Base-by-base conservation (phyloP, 2,329 filamentous ascomycete species). In the Epichloe hybrida region DNA sequence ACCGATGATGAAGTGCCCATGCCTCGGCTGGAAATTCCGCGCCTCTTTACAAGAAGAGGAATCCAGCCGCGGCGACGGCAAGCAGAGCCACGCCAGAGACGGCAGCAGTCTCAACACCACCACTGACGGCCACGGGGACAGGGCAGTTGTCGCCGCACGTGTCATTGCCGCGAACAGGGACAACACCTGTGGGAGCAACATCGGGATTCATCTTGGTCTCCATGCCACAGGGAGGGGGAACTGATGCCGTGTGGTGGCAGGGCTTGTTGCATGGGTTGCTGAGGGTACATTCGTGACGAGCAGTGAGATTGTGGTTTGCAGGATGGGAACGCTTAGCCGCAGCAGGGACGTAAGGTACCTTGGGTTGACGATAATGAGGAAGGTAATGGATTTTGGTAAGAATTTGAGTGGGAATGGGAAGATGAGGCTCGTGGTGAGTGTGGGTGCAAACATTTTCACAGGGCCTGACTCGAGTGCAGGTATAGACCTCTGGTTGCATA, bases 1-100 rank as follows among this genome's bases (percentile, higher is more conserved):
- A 31, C 4, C 27, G 8, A 31, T 31, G 27, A 31, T 3, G 27
- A 9, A 8, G 4, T 31, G 27, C 27, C 27, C 8, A 31, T 9
- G 8, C 27, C 27, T 8, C 27, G 27, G 27, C 27, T 31, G 8
- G 27, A 31, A 31, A 9, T 11, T 8, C 8, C 27, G 27, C 27
- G 8, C 11, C 31, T 37, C 17, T 39, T 31, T 52, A 52, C 6
- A 52, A 13, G 20, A 52, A 31, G 34, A 50, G 23, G 37, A 46
- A 39, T 4, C 38, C 51, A 35, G 48, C 54, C n/a, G 50, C 27
- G 20, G 42, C 47, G 39, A 46, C 45, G 43, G 50, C 46, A 27
- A 49, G 20, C 15, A 55, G 12, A 46, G 47, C 50, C 38, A 51
- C 13, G 38, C 17, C 48, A 4, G 51, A 42, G 34, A 34, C 34